Percentiles rank a stretch among this genome's conserved stretches.
Evolutionary conservation across 345 rosid genomes (phyloP).

Genomic region (Arabidopsis arenosa): DNA sequence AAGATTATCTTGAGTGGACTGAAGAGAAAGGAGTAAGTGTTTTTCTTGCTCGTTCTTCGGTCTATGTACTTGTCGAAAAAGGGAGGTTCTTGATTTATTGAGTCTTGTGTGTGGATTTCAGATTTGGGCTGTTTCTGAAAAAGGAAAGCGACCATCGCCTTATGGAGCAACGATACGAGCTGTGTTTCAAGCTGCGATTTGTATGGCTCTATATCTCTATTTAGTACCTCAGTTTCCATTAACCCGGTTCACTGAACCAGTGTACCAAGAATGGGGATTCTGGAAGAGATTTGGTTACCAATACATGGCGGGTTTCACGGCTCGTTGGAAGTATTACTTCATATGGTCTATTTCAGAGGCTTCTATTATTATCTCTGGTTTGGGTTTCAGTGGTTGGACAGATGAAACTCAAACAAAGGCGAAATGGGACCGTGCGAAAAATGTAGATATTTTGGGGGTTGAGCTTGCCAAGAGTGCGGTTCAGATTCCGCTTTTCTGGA

Average conservation of each 20-base stretch:
- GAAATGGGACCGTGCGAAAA: slow-evolving; percentile 89
- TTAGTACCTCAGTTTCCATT: slow-evolving; percentile 73
- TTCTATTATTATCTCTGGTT: slow-evolving; percentile 78
- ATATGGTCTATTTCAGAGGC: slow-evolving; percentile 99
- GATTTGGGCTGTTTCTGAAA: slow-evolving; percentile 70
- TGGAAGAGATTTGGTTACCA: slow-evolving; percentile 82
- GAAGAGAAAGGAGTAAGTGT: slow-evolving; percentile 79
- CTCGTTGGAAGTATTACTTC: slow-evolving; percentile 97
- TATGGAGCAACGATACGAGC: slow-evolving; percentile 72
- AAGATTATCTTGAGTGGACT: slow-evolving; percentile 95
- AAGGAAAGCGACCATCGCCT: slow-evolving; percentile 66
- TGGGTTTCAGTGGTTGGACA: slow-evolving; percentile 96
- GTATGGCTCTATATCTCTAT: slow-evolving; percentile 85
- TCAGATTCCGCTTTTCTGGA: slow-evolving; percentile 86
- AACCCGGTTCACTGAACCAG: slow-evolving; percentile 67
- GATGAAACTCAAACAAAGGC: slow-evolving; percentile 76
- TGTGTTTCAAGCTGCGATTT: slow-evolving; percentile 72
- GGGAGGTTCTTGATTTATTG: slow-evolving; percentile 17
- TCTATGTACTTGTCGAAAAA: slow-evolving; percentile 1
- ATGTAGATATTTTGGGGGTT: slow-evolving; percentile 84
- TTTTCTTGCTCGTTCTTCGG: slow-evolving; percentile 8
- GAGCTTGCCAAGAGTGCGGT: slow-evolving; percentile 87
- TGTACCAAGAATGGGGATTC: slow-evolving; percentile 87
- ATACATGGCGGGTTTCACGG: slow-evolving; percentile 80
- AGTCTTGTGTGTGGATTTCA: slow-evolving; percentile 40